Base-by-base conservation (phyloP, 179 eudicot genomes). In the Beta macrorhiza region DNA sequence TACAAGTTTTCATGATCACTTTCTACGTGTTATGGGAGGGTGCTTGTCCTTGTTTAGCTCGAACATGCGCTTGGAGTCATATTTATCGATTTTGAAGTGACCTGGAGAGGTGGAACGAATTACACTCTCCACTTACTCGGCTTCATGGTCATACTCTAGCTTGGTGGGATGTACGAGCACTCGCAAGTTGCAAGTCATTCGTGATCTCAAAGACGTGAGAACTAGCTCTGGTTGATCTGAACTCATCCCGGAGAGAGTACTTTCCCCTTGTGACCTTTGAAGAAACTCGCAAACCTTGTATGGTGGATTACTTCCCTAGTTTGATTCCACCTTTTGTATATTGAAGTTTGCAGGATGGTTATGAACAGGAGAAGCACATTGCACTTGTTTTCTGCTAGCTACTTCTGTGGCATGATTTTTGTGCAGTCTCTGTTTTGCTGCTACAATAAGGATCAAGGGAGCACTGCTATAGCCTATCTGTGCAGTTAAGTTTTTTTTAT, bases 1-100 rank as follows among this genome's bases (percentile, higher is more conserved):
- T 72, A 61, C 63, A 2, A 61, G 72, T 56, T 32, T 55, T 57
- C 78, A 58, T 51, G 73, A 82, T 65, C 84, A 82, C 11, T 85
- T 79, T 47, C 63, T 82, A n/a, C 81, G 87, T 70, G 84, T 78
- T 25, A 56, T 67, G 64, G 87, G 78, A 52, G 87, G 87, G 19
- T 70, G 82, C 37, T 81, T 84, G 77, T 67, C 84, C 7, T 0
- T 78, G 44, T 84, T 72, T 49, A 82, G 79, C 72, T 55, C 74
- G 68, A 79, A 65, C 42, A 6, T 78, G 64, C 74, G 7, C 52
- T 49, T 45, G 19, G 82, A 85, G 69, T 74, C 71, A 13, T 29
- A n/a, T 57, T 0, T 85, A 45, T 85, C 87, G 22, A 70, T 78
- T n/a, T 61, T 85, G 78, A 82, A 82, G 75, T 61, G 5, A 62